phyloP scores from a whole-genome alignment of 2,329 filamentous ascomycete genomes.

The Sporothrix luriei region DNA sequence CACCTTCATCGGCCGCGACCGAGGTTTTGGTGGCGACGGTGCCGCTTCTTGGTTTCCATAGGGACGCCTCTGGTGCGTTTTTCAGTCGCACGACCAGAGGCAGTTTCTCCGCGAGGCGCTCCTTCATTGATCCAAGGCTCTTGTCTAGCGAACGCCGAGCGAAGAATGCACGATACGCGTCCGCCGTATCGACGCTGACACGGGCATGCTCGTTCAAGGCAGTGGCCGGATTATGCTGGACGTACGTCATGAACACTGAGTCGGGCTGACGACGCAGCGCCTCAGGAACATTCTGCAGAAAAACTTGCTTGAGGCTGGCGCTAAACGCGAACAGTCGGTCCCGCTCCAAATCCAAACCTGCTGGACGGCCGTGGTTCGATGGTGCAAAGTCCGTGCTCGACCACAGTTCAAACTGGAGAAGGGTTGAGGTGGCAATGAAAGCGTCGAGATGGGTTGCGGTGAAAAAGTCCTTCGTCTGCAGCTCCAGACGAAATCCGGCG shows the following conservation, averaged over 20 bases:
- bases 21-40: background rate
- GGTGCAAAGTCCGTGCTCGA: slow-evolving; percentile 33
- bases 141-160: background rate
- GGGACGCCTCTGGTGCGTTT: background rate
- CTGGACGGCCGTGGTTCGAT: slow-evolving; percentile 27
- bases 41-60: background rate
- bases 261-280: slow-evolving; percentile 21
- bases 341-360: slow-evolving; percentile 26
- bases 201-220: slow-evolving; percentile 18
- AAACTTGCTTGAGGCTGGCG: slow-evolving; percentile 37
- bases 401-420: slow-evolving; percentile 39
- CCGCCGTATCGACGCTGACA: slow-evolving; percentile 24
- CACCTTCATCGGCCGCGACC: background rate
- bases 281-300: slow-evolving; percentile 34
- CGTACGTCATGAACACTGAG: slow-evolving; percentile 28
- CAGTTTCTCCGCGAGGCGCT: background rate
- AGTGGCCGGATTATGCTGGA: slow-evolving; percentile 20
- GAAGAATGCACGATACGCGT: slow-evolving; percentile 31
- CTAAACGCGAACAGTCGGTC: slow-evolving; percentile 38
- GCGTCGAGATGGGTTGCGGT: slow-evolving; percentile 35
- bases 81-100: slow-evolving; percentile 6
- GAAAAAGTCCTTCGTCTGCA: slow-evolving; percentile 30
- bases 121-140: background rate
- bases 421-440: slow-evolving; percentile 37
- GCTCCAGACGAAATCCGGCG: slow-evolving; percentile 33